Evolutionary conservation across 345 rosid species (phyloP).

Genomic region (Lepidium didymum): DNA sequence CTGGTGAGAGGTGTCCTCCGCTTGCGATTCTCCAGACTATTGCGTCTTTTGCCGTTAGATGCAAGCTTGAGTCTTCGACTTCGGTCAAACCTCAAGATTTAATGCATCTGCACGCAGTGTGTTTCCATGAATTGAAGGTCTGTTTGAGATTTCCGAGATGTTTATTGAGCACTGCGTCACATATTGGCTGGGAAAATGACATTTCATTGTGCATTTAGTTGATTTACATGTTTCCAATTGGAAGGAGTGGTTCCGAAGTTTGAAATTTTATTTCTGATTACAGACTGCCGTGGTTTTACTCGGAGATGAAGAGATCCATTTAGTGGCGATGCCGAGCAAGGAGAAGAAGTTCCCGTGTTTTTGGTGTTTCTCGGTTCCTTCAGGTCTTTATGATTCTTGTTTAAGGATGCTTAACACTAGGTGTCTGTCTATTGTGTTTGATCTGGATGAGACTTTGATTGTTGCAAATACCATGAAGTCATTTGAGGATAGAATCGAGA

Average conservation of each 20-base stretch:
- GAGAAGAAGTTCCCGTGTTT: slow-evolving; percentile 95
- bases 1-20: slow-evolving; percentile 87
- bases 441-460: slow-evolving; percentile 91
- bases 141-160: neutral
- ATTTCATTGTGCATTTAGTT: neutral
- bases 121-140: slow-evolving; percentile 89
- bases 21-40: slow-evolving; percentile 82
- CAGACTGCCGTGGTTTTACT: slow-evolving; percentile 85
- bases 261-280: neutral
- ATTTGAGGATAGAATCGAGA: slow-evolving; percentile 82
- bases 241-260: neutral
- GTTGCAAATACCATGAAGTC: slow-evolving; percentile 98
- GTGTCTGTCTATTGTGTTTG: slow-evolving; percentile 88
- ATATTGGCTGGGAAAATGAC: neutral
- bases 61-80: slow-evolving; percentile 82
- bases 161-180: neutral
- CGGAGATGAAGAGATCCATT: slow-evolving; percentile 85
- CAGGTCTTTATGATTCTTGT: slow-evolving; percentile 69
- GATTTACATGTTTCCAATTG: neutral
- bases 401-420: slow-evolving; percentile 73
- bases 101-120: slow-evolving; percentile 81
- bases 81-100: slow-evolving; percentile 50
- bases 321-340: slow-evolving; percentile 99
- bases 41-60: slow-evolving; percentile 71
- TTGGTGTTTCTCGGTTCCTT: slow-evolving; percentile 83